Conservation (phyloP, 164 flowering plant genomes). For the Magnolia sinica region DNA sequence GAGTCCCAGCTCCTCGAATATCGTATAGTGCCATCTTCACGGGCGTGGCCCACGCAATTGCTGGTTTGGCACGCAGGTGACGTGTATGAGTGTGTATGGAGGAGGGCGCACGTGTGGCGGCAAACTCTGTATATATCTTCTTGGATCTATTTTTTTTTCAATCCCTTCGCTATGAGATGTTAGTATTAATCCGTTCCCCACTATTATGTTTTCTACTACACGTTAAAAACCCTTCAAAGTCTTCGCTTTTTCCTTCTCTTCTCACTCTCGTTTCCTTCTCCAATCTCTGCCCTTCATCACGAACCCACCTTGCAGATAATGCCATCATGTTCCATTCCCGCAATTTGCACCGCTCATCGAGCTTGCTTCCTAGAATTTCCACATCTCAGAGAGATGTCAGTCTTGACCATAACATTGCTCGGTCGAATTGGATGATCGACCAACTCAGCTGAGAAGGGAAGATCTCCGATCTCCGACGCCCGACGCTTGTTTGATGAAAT, state of each 20-base stretch:
- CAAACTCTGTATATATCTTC: too few species aligned
- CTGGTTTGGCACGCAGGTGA: too few species aligned
- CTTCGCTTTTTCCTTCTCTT: background rate
- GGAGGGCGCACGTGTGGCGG: too few species aligned
- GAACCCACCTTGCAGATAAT: too few species aligned
- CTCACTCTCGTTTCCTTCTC: background rate
- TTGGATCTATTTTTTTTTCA: too few species aligned
- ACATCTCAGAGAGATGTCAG: conserved; percentile 3
- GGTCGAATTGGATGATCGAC: conserved; percentile 8
- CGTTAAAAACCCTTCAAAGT: background rate
- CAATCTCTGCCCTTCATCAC: background rate
- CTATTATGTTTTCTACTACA: background rate
- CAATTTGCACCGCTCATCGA: background rate
- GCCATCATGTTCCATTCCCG: background rate
- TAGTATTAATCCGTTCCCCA: background rate
- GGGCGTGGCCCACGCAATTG: too few species aligned
- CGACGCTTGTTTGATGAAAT: conserved; percentile 11
- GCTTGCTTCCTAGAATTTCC: background rate
- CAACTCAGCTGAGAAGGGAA: conserved; percentile 11
- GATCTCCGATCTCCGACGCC: conserved; percentile 9
- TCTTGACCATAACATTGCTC: background rate
- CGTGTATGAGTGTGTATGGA: too few species aligned
- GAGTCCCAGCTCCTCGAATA: too few species aligned
- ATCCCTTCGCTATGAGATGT: background rate
- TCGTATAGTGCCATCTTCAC: too few species aligned